phyloP scores from a whole-genome alignment of 148 eudicot species.

The Rhododendron ovatum region DNA sequence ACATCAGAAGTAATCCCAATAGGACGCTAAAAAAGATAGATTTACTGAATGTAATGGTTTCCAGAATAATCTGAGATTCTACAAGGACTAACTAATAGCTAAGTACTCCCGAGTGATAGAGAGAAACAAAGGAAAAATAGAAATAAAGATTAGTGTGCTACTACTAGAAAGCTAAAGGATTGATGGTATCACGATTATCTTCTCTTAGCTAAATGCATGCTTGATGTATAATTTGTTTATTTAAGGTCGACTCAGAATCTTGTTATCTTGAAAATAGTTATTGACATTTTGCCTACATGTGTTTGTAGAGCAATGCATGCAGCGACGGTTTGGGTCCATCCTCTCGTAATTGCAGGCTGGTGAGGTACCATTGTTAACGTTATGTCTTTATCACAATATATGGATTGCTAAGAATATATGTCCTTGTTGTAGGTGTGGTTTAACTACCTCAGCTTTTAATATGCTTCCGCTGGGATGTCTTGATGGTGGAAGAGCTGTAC shows the following conservation, averaged over 20 bases:
- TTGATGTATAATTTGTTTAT: neutral
- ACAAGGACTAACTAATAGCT: neutral
- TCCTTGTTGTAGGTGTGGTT: conserved; percentile 76
- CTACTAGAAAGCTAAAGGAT: neutral
- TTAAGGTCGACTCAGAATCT: neutral
- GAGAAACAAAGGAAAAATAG: neutral
- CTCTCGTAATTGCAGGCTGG: conserved; percentile 99
- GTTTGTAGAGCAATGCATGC: conserved; percentile 80
- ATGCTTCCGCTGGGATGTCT: conserved; percentile 98
- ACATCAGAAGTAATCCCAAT: neutral
- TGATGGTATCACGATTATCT: neutral
- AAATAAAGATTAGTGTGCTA: neutral
- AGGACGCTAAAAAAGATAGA: neutral
- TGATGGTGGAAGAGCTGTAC: conserved; percentile 96
- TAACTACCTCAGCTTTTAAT: conserved; percentile 96
- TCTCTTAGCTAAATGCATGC: neutral
- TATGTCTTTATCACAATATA: neutral
- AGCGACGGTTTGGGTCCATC: conserved; percentile 76
- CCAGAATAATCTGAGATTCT: neutral
- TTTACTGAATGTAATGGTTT: neutral
- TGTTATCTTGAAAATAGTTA: conserved; percentile 8
- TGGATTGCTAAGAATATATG: conserved; percentile 2
- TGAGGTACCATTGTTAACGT: conserved; percentile 29
- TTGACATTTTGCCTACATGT: conserved; percentile 11
- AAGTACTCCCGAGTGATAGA: neutral